Conservation (phyloP, 1,139 yeast species). For the Geotrichum histeridarum region DNA sequence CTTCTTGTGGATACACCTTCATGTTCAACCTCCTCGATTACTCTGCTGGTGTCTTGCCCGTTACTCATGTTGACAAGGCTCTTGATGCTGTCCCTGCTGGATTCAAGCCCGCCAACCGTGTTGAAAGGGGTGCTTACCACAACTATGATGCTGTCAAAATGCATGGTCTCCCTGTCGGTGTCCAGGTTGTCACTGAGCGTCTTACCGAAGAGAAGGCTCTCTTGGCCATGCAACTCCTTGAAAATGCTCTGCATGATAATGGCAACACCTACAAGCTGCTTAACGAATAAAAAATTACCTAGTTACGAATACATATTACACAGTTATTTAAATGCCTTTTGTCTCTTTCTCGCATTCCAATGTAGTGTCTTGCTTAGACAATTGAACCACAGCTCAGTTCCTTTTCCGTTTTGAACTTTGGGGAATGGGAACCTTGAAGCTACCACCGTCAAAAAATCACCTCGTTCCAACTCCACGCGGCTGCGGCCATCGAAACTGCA, state of each 20-base stretch:
- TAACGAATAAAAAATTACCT: conserved; percentile 25
- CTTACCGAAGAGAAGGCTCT: conserved; percentile 60
- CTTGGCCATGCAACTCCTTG: conserved; percentile 40
- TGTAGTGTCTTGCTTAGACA: conserved; percentile 46
- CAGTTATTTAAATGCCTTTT: conserved; percentile 23
- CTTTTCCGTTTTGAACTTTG: conserved; percentile 49
- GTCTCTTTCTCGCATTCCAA: conserved; percentile 53
- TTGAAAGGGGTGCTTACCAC: conserved; percentile 41
- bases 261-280: conserved; percentile 32
- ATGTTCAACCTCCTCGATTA: conserved; percentile 57
- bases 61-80: conserved; percentile 48
- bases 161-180: conserved; percentile 62
- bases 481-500: conserved; percentile 77
- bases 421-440: conserved; percentile 75
- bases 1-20: conserved; percentile 50
- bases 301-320: neutral
- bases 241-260: conserved; percentile 34
- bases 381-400: conserved; percentile 47
- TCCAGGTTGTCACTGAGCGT: conserved; percentile 56
- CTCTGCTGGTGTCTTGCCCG: conserved; percentile 56
- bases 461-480: conserved; percentile 58
- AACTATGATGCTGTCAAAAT: conserved; percentile 52
- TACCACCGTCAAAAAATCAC: conserved; percentile 66
- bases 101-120: conserved; percentile 38
- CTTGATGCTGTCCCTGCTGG: conserved; percentile 40